These are phyloP conservation scores for Cystofilobasidium ferigula DNA, from an alignment of 768 basidiomycete species.

Conservation along the genomic window DNA sequence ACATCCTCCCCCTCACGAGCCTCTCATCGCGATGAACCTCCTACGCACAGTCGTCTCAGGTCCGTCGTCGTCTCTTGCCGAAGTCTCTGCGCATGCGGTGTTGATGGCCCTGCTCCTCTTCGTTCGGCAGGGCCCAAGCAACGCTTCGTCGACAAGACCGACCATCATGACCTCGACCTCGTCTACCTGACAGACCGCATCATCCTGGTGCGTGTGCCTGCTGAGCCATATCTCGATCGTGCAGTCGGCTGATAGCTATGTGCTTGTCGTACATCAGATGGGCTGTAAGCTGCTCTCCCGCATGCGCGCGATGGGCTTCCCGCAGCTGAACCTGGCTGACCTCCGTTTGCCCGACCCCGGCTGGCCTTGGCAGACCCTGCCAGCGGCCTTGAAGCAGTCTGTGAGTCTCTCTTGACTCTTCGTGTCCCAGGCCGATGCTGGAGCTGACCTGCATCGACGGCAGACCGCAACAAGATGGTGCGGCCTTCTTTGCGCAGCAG, in stretches of 20 bases:
- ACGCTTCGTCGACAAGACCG: slow-evolving; percentile 56
- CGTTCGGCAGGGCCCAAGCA: slow-evolving; percentile 45
- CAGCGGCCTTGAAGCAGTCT: slow-evolving; percentile 61
- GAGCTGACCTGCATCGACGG: too few species aligned
- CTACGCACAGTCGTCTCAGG: slow-evolving; percentile 15
- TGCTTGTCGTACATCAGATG: slow-evolving; percentile 33
- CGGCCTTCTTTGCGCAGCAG: background rate
- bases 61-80: background rate
- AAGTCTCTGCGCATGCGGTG: background rate
- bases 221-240: slow-evolving; percentile 49
- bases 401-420: background rate
- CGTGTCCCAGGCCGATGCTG: too few species aligned
- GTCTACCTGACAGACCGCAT: slow-evolving; percentile 28
- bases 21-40: too few species aligned
- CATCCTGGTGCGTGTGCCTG: slow-evolving; percentile 12
- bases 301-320: too few species aligned
- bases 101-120: background rate
- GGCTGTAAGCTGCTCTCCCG: slow-evolving; percentile 47
- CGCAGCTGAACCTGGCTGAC: too few species aligned
- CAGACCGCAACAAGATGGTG: slow-evolving; percentile 56
- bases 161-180: slow-evolving; percentile 55
- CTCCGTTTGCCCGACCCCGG: too few species aligned
- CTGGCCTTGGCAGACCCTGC: slow-evolving; percentile 47
- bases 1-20: too few species aligned
- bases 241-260: slow-evolving; percentile 39